phyloP scores from a whole-genome alignment of 2,329 filamentous ascomycete genomes.

The Fusarium euwallaceae region DNA sequence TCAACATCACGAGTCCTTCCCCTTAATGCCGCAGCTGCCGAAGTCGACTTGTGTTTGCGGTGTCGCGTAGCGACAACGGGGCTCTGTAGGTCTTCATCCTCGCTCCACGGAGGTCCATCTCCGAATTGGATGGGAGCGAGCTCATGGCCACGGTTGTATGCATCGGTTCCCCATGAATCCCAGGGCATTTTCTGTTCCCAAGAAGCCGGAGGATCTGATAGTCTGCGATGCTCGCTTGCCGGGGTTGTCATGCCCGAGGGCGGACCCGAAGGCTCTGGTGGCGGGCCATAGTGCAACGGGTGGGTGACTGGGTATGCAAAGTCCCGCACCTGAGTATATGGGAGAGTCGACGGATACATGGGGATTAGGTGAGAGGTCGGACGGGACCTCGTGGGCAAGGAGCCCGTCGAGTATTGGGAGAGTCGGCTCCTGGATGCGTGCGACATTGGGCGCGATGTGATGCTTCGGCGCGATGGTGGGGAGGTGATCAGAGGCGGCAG shows the following conservation, averaged over 20 bases:
- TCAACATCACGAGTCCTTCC: conserved; percentile 61
- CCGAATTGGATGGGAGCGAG: conserved; percentile 86
- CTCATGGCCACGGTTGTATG: conserved; percentile 74
- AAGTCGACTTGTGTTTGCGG: conserved; percentile 84
- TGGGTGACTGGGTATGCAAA: conserved; percentile 90
- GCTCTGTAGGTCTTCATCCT: conserved; percentile 94
- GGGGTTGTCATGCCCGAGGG: conserved; percentile 87
- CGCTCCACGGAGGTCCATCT: conserved; percentile 92
- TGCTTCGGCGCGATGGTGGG: conserved; percentile 69
- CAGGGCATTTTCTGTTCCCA: conserved; percentile 79
- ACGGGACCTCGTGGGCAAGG: conserved; percentile 77
- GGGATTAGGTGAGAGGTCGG: conserved; percentile 87
- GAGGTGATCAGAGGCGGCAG: conserved; percentile 71
- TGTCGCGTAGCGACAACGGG: conserved; percentile 89
- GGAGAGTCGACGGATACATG: conserved; percentile 84
- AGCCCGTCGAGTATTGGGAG: conserved; percentile 84
- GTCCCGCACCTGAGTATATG: conserved; percentile 93
- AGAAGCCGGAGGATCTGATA: conserved; percentile 84
- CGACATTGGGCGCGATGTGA: conserved; percentile 75
- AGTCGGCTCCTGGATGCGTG: conserved; percentile 85
- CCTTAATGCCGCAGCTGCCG: conserved; percentile 59
- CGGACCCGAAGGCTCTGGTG: conserved; percentile 77
- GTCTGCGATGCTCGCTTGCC: conserved; percentile 80
- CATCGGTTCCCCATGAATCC: conserved; percentile 67
- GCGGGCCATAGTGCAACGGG: conserved; percentile 94